phyloP scores from a whole-genome alignment of 768 basidiomycete species.

The Termitomyces sp. region DNA sequence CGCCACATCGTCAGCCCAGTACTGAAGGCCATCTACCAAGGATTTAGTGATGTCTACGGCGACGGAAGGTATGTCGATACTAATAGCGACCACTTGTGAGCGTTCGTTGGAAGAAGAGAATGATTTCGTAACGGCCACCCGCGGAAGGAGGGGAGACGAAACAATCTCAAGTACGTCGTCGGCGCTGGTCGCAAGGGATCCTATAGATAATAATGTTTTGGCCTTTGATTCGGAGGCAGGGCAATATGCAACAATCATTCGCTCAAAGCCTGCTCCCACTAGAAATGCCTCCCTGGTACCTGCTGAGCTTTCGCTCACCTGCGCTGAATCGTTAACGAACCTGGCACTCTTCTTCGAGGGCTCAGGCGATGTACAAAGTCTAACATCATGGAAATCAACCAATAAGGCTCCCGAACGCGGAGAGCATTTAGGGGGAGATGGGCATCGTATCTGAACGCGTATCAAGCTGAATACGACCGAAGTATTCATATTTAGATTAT shows the following conservation, averaged over 20 bases:
- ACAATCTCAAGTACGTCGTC: slow-evolving; percentile 11
- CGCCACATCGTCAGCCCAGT: slow-evolving; percentile 83
- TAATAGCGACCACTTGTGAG: slow-evolving; percentile 23
- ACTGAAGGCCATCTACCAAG: slow-evolving; percentile 74
- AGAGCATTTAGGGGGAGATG: slow-evolving; percentile 42
- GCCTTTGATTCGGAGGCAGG: slow-evolving; percentile 35
- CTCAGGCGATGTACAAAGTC: slow-evolving; percentile 29
- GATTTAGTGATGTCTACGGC: slow-evolving; percentile 58
- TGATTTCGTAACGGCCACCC: slow-evolving; percentile 29
- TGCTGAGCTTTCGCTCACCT: neutral
- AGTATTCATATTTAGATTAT: slow-evolving; percentile 17
- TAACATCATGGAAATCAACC: slow-evolving; percentile 56
- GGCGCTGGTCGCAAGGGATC: slow-evolving; percentile 29
- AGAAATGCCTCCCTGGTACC: slow-evolving; percentile 20
- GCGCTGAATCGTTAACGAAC: slow-evolving; percentile 21
- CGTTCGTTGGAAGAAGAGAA: slow-evolving; percentile 9
- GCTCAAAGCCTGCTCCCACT: slow-evolving; percentile 36
- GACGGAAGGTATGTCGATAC: slow-evolving; percentile 58
- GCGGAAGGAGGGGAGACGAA: slow-evolving; percentile 26
- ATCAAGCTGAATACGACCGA: slow-evolving; percentile 49
- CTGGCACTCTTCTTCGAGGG: slow-evolving; percentile 20
- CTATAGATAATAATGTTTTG: slow-evolving; percentile 46
- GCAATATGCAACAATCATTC: slow-evolving; percentile 49
- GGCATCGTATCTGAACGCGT: slow-evolving; percentile 65
- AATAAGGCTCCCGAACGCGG: slow-evolving; percentile 69